Base-by-base conservation (phyloP, 352 stramenopile species). In the Pythium folliculosum region DNA sequence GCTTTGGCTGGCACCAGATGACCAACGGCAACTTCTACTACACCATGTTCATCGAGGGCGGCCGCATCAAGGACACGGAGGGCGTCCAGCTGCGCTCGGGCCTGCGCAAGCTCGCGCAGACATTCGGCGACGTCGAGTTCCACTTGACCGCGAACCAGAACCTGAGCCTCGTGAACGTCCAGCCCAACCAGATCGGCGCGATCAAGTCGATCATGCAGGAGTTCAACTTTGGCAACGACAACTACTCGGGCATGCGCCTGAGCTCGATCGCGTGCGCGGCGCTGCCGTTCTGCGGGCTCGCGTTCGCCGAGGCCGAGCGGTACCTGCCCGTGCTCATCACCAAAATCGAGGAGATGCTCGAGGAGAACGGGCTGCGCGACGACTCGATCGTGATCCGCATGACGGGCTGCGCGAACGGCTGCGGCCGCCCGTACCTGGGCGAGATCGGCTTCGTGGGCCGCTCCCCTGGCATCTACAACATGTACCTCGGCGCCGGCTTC, bases 321-420 rank as follows among this genome's bases (percentile, higher is more conserved):
- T 89, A 97, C 65, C 89, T 99, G 80, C 97, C 97, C 14, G 81
- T 71, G 52, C 95, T 99, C 48, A 90, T 99, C 50, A 86, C 88
- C 65, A 96, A 96, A 66, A 90, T 99, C 52, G 90, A 98, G 40
- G 77, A 86, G 22, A 67, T 99, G 38, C 77, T 99, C 58, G 84
- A 94, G 66, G 90, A 86, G 57, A 80, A 91, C 69, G 94, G 94
- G 21, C 73, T 99, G 16, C 82, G 83, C 14, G 93, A 98, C 64
- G 94, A 99, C 71, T 92, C 98, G 71, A 98, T 99, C 65, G 82
- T 99, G 49, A 97, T 99, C 54, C 92, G 97, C 45, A 99, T 99
- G 96, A 99, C 96, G n/a, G 96, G 97, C 47, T 99, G 97, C 76
- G 93, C 96, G 30, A 99, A 99, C 79, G 97, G 97, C 51, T 99